These are phyloP conservation scores for Pterocarpus santalinus DNA, from an alignment of 306 rosid genomes.

Conservation along the genomic window DNA sequence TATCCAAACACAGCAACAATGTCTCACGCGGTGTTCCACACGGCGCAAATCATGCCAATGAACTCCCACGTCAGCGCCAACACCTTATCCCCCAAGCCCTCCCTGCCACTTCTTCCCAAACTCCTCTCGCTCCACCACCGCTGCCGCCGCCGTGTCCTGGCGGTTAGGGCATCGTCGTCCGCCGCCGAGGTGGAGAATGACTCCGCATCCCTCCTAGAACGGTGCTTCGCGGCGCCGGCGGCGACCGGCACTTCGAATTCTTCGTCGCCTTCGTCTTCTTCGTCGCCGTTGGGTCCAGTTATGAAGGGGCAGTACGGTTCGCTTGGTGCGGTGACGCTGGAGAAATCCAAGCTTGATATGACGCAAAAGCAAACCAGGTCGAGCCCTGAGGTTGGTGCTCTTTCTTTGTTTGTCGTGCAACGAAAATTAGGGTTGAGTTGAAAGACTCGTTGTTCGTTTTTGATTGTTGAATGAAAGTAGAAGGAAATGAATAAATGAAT, in stretches of 20 bases:
- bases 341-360: slow-evolving; percentile 83
- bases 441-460: neutral
- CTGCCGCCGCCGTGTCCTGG: slow-evolving; percentile 44
- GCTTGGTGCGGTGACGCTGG: slow-evolving; percentile 83
- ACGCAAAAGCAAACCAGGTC: slow-evolving; percentile 77
- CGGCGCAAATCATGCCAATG: slow-evolving; percentile 77
- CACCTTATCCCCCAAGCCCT: slow-evolving; percentile 48
- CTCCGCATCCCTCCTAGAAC: slow-evolving; percentile 56
- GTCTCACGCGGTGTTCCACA: slow-evolving; percentile 73
- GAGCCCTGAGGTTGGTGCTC: slow-evolving; percentile 74
- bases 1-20: slow-evolving; percentile 39
- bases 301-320: slow-evolving; percentile 87
- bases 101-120: slow-evolving; percentile 36
- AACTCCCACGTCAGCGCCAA: slow-evolving; percentile 54
- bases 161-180: slow-evolving; percentile 54
- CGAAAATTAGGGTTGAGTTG: slow-evolving; percentile 27
- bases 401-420: neutral
- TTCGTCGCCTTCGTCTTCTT: neutral
- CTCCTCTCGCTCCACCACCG: slow-evolving; percentile 31
- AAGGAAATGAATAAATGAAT: neutral
- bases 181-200: slow-evolving; percentile 54
- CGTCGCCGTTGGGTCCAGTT: slow-evolving; percentile 47
- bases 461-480: neutral
- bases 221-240: slow-evolving; percentile 64
- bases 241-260: slow-evolving; percentile 35